These are phyloP conservation scores for Backusella morwellensis DNA, from an alignment of 192 early-diverging fungal genomes.

Conservation along the genomic window DNA sequence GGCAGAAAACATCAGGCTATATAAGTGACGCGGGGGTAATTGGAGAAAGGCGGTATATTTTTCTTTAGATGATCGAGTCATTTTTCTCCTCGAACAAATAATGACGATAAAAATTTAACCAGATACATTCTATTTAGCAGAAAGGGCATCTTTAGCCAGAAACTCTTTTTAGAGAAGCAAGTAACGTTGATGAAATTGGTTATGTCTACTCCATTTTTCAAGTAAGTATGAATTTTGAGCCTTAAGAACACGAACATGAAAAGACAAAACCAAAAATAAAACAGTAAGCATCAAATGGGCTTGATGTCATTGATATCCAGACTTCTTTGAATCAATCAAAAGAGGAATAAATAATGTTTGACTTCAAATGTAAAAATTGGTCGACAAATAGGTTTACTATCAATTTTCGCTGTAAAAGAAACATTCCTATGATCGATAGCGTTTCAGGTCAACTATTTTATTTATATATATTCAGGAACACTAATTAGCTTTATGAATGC, in stretches of 20 bases:
- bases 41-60: background rate
- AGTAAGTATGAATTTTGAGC: background rate
- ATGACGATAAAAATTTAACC: background rate
- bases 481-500: background rate
- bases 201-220: background rate
- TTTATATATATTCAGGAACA: background rate
- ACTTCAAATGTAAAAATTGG: background rate
- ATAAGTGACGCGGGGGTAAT: background rate
- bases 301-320: background rate
- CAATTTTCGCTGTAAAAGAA: background rate
- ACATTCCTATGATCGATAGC: background rate
- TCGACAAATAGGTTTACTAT: background rate
- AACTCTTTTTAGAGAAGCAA: background rate
- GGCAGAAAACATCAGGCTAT: background rate
- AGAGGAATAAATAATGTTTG: background rate
- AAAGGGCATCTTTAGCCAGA: background rate
- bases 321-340: background rate
- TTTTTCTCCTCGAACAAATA: constrained; percentile 9
- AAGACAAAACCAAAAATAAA: background rate
- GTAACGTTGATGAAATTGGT: too few relatives aligned
- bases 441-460: background rate
- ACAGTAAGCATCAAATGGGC: background rate
- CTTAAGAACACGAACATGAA: too few relatives aligned
- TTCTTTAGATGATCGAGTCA: background rate
- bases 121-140: background rate